phyloP scores from a whole-genome alignment of 2,329 filamentous ascomycete species.

The Lecanicillium sp. region DNA sequence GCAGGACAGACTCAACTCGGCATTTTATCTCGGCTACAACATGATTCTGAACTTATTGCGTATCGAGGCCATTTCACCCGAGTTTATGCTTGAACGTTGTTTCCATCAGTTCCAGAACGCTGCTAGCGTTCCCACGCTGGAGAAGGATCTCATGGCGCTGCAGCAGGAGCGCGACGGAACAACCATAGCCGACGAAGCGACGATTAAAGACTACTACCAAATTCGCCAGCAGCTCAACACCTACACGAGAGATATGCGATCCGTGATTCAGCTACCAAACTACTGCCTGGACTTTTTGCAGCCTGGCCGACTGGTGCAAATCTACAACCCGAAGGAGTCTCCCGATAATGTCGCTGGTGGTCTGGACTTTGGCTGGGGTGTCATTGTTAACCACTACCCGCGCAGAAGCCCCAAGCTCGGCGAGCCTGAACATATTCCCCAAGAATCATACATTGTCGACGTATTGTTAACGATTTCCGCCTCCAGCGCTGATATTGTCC shows the following conservation, averaged over 20 bases:
- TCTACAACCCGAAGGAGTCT: slow-evolving; percentile 60
- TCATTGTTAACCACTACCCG: slow-evolving; percentile 65
- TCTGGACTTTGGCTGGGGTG: slow-evolving; percentile 90
- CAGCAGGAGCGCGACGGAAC: slow-evolving; percentile 68
- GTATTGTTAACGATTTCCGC: slow-evolving; percentile 61
- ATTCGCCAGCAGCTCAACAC: slow-evolving; percentile 75
- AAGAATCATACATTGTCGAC: slow-evolving; percentile 76
- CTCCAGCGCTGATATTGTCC: slow-evolving; percentile 38
- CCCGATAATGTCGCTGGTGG: slow-evolving; percentile 25
- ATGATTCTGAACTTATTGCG: slow-evolving; percentile 97
- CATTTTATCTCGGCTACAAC: slow-evolving; percentile 89
- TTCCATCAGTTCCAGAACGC: slow-evolving; percentile 98
- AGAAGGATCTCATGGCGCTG: slow-evolving; percentile 73
- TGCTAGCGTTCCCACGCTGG: slow-evolving; percentile 73
- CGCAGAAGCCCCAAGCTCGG: slow-evolving; percentile 60
- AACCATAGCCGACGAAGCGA: slow-evolving; percentile 76
- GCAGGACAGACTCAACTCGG: slow-evolving; percentile 94
- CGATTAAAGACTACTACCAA: slow-evolving; percentile 90
- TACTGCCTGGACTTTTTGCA: slow-evolving; percentile 82
- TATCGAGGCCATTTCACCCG: slow-evolving; percentile 98
- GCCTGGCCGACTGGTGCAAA: slow-evolving; percentile 76
- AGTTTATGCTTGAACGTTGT: slow-evolving; percentile 97
- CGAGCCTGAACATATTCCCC: slow-evolving; percentile 60
- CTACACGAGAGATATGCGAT: slow-evolving; percentile 82
- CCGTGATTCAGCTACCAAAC: slow-evolving; percentile 85